Evolutionary conservation across 2,329 filamentous ascomycete species (phyloP).

Genomic region (Ilyonectria mors-panacis): DNA sequence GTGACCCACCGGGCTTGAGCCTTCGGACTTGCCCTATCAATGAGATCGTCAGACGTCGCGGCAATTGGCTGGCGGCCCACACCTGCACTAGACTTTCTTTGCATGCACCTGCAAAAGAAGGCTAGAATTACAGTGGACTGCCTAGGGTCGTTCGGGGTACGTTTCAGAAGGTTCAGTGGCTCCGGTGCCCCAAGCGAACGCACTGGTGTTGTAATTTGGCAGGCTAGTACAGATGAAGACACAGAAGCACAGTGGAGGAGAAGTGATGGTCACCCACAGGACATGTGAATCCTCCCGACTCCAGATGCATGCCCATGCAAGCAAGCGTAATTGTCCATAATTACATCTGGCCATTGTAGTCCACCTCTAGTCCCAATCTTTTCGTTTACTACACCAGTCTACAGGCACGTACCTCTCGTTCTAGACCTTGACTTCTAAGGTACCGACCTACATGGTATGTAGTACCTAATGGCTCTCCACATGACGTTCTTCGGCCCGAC

Average conservation of each 20-base stretch:
- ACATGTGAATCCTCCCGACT: neutral
- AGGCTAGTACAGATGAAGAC: too few species aligned
- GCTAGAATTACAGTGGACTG: constrained; percentile 10
- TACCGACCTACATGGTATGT: too few species aligned
- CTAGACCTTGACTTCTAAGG: neutral
- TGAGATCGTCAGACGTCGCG: constrained; percentile 1
- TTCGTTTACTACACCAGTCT: neutral
- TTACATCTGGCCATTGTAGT: neutral
- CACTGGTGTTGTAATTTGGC: too few species aligned
- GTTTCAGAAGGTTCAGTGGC: constrained; percentile 11
- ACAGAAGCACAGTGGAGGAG: neutral
- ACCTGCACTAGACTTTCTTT: neutral
- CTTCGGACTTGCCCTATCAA: constrained; percentile 27
- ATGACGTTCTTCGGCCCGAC: constrained; percentile 41
- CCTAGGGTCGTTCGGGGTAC: constrained; percentile 4
- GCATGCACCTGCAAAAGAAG: constrained; percentile 15
- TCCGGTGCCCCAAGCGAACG: neutral
- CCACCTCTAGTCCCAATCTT: neutral
- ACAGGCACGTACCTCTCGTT: constrained; percentile 8
- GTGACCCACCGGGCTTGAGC: constrained; percentile 17
- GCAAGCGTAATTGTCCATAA: neutral
- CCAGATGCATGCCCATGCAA: neutral
- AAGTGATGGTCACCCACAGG: neutral
- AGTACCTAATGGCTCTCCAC: constrained; percentile 28
- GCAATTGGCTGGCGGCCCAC: constrained; percentile 27